Base-by-base conservation (phyloP, 164 flowering plant genomes). In the Macadamia integrifolia region DNA sequence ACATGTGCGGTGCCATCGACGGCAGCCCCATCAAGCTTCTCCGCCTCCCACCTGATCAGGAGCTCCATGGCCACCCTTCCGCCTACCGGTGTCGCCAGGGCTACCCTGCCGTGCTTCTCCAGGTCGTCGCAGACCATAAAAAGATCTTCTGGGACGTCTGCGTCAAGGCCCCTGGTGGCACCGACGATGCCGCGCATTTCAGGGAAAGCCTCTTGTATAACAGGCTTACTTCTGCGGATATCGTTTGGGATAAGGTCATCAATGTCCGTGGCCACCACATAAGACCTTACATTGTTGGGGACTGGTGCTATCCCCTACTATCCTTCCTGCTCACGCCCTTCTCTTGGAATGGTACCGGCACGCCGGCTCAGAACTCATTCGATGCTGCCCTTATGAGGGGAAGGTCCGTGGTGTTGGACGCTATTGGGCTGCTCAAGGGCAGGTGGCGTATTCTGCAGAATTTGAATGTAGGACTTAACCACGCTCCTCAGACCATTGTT, bases 111-210 rank as follows among this genome's bases (percentile, higher is more conserved):
- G 81, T 94, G 67, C 77, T 84, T 35, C 87, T 94, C 49, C 97
- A 94, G 85, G 95, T 88, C 6, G 93, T 88, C 6, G 85, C 93
- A 0, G 97, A 94, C 70, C 91, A 88, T 71, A 83, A 84, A 72
- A 86, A 87, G 70, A 80, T 91, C 31, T 91, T 94, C 67, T 94
- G 96, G 98, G 97, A 94, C 68, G 96, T 90, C 9, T 94, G 98
- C 62, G 96, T 92, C 9, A 94, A 88, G 73, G 95, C 96, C 0
- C 92, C 97, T 0, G 98, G 97, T 6, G 87, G 83, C 0, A 73
- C 80, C 1, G 95, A 88, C 62, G 97, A 91, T 68, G 85, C 92
- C n/a, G 71, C 88, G 6, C 97, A 91, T 74, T 83, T 91, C 13
- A 78, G 97, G 73, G 97, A 91, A 58, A 91, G 97, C 72, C 70